Base-by-base conservation (phyloP, 768 basidiomycete species). In the Pluteus cervinus region DNA sequence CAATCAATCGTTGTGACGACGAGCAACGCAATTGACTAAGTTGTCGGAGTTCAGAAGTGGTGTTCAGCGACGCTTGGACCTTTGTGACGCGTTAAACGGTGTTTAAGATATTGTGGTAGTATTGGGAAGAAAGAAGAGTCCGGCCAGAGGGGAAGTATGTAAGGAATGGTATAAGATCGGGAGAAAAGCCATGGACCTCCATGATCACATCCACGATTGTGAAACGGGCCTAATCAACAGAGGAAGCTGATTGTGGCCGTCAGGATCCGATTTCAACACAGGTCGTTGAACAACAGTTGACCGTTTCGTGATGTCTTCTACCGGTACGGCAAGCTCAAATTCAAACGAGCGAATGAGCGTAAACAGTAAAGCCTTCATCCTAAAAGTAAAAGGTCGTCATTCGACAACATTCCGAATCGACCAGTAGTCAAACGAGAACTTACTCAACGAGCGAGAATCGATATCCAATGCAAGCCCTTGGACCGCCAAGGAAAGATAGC, bases 381-480 rank as follows among this genome's bases (percentile, higher is more conserved):
- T 63, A 24, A n/a, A 23, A 16, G 2, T 15, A 28, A 16, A 11
- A 25, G 8, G 21, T 28, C 9, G 14, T 28, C 26, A 28, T 9
- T 28, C 26, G 14, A 14, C 9, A 28, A 28, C 9, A 28, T n/a
- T n/a, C n/a, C n/a, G n/a, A n/a, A n/a, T n/a, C n/a, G n/a, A n/a
- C n/a, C n/a, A n/a, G n/a, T n/a, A n/a, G n/a, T n/a, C 26, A 28
- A 28, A 28, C n/a, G n/a, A 5, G 24, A 2, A 66, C 75, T 26
- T 41, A 78, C 75, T 79, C 78, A 11, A 72, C 59, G 15, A 82
- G 53, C 10, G 81, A 65, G 50, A 83, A 83, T 3, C 75, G 69
- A 50, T 73, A 82, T 0, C 80, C 80, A 24, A 84, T 81, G 43
- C 81, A 86, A 0, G 77, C 68, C 14, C 69, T 67, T 9, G 78